Evolutionary conservation across 129 eudicot genomes (phyloP).

Genomic region (Centrapalus pauciflorus): DNA sequence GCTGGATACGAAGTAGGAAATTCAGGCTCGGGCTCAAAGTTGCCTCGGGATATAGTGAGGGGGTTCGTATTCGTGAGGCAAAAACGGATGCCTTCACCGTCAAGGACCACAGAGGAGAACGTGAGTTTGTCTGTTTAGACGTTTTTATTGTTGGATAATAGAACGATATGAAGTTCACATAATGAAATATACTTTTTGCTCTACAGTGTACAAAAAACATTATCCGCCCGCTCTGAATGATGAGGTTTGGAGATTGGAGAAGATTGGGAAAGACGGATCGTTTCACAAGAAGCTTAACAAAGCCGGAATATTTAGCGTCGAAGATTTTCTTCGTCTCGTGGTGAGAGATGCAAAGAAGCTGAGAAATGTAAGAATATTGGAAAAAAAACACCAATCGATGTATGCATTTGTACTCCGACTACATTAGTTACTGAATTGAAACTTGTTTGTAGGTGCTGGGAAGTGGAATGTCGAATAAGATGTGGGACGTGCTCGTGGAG

Average conservation of each 20-base stretch:
- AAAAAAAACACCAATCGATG: too few relatives aligned
- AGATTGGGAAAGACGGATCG: constrained; percentile 98
- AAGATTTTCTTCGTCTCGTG: constrained; percentile 87
- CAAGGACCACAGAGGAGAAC: constrained; percentile 97
- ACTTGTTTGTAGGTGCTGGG: constrained; percentile 66
- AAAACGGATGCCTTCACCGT: constrained; percentile 94
- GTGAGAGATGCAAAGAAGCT: constrained; percentile 84
- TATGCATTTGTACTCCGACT: neutral
- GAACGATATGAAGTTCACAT: neutral
- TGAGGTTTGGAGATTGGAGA: constrained; percentile 99
- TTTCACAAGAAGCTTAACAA: constrained; percentile 92
- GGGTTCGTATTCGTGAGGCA: constrained; percentile 78
- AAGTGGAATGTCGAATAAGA: constrained; percentile 98
- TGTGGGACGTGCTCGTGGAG: constrained; percentile 96
- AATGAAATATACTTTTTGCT: neutral
- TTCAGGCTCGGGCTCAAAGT: constrained; percentile 90
- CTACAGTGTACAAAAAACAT: constrained; percentile 96
- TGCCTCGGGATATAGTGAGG: constrained; percentile 67
- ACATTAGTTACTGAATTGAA: neutral
- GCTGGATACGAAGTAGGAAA: constrained; percentile 98
- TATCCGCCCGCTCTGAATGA: constrained; percentile 90
- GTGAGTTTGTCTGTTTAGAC: constrained; percentile 42
- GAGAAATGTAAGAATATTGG: constrained; percentile 74
- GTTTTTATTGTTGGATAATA: neutral
- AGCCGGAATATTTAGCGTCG: constrained; percentile 70